Base-by-base conservation (phyloP, 495 filamentous ascomycete genomes). In the Monascus purpureus region DNA sequence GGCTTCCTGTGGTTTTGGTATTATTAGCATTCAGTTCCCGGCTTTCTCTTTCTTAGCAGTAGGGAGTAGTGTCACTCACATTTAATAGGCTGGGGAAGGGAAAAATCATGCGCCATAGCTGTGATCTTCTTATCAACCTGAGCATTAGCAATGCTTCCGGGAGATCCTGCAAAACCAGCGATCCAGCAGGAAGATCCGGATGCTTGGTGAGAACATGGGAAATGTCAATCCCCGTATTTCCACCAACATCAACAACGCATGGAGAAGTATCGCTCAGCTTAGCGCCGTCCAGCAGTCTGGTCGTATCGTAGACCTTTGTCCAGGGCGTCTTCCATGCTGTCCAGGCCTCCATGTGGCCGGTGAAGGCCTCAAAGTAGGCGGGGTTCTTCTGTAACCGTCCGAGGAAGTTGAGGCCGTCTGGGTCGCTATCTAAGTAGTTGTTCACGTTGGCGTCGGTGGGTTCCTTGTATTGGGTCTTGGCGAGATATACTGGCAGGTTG, bases 161-260 rank as follows among this genome's bases (percentile, higher is more conserved):
- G 1, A 65, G 52, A 38, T 76, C 72, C 36, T 75, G 65, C 2
- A 72, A 34, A 6, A 75, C 39, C 8, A 75, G 12, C 34, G 55
- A 13, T 39, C 63, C 22, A 38, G 39, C 1, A 53, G 38, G 25
- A 13, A 52, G 37, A 6, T 61, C 28, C 0, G 62, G 66, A 23
- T 51, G 52, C 15, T 49, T 54, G 12, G 45, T 40, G 26, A 53
- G 50, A 28, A 71, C 58, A 8, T 50, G 52, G 11, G 44, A 43
- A 17, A 57, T 53, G 18, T 71, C 60, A 16, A 70, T 61, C 1
- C 69, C 68, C 2, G 58, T 53, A 4, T 60, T 50, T 17, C 69
- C 66, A 24, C 66, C 69, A 6, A 72, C 42, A 37, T 73, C 62
- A 17, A 73, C 63, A 24, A 65, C 54, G 4, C 67, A 41, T 8